Conservation (phyloP, 1,284 basidiomycete species). For the Kwoniella shivajii region DNA sequence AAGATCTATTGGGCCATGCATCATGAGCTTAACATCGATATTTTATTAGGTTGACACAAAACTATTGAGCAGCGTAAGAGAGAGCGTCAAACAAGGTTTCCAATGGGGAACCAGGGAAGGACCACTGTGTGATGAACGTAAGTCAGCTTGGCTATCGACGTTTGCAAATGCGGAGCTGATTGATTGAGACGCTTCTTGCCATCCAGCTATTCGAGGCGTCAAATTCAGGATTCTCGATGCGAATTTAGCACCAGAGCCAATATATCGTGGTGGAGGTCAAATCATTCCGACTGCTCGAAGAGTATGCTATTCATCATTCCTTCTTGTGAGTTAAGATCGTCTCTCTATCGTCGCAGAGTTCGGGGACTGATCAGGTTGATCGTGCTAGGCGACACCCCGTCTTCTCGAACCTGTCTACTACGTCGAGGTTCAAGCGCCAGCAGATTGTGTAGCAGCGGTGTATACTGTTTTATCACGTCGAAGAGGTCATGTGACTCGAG, state of each 20-base stretch:
- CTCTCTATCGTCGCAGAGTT: conserved; percentile 30
- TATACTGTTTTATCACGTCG: conserved; percentile 96
- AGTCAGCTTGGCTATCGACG: conserved; percentile 53
- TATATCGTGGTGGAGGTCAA: conserved; percentile 96
- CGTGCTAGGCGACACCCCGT: conserved; percentile 75
- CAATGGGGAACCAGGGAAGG: conserved; percentile 98
- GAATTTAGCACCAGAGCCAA: conserved; percentile 87
- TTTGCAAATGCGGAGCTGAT: not conserved
- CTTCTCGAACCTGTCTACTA: conserved; percentile 97
- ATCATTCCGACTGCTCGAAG: conserved; percentile 96
- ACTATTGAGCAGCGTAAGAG: conserved; percentile 81
- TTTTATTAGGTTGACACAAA: conserved; percentile 81
- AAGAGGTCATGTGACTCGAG: conserved; percentile 96
- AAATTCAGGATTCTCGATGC: conserved; percentile 96
- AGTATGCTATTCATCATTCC: conserved; percentile 98
- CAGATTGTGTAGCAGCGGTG: conserved; percentile 96
- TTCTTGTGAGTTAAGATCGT: conserved; percentile 67
- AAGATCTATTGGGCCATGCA: too few relatives aligned
- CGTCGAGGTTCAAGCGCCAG: conserved; percentile 96
- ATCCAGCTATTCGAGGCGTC: conserved; percentile 90
- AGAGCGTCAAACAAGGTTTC: conserved; percentile 98
- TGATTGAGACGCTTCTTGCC: not conserved
- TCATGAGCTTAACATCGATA: conserved; percentile 1
- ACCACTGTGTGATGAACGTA: conserved; percentile 96
- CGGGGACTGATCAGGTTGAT: conserved; percentile 40